Evolutionary conservation across 257 asterid genomes (phyloP).

Genomic region (Paraleonurus japonicus): DNA sequence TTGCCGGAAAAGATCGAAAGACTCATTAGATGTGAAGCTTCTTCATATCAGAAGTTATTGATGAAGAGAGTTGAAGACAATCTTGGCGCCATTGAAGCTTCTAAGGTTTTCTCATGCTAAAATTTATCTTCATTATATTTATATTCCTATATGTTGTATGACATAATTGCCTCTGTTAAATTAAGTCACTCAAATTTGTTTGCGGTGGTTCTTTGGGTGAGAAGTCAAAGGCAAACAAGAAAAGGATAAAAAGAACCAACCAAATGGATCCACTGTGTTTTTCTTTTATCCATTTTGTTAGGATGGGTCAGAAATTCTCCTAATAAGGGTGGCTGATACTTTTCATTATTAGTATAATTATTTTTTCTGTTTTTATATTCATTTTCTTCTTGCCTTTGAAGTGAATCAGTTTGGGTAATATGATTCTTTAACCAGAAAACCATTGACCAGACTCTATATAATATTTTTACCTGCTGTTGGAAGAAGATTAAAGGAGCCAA

Average conservation of each 20-base stretch:
- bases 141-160: not conserved
- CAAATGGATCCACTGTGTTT: not conserved
- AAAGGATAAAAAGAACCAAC: not conserved
- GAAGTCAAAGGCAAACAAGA: not conserved
- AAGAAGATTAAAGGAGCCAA: too few species aligned
- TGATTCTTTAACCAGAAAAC: not conserved
- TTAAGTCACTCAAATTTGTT: not conserved
- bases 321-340: not conserved
- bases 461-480: too few species aligned
- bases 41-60: conserved; percentile 89
- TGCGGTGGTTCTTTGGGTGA: not conserved
- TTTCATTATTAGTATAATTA: too few species aligned
- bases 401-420: not conserved
- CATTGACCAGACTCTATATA: too few species aligned
- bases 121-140: conserved; percentile 12
- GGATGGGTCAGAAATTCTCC: not conserved
- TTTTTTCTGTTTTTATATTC: not conserved
- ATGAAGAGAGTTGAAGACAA: conserved; percentile 98
- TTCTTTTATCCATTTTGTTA: not conserved
- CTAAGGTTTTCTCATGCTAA: conserved; percentile 58
- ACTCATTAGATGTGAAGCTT: conserved; percentile 95
- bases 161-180: not conserved
- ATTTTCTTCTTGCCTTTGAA: not conserved
- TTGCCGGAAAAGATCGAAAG: conserved; percentile 97
- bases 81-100: conserved; percentile 93